Percentiles rank a stretch among this genome's conserved stretches.
phyloP scores from a whole-genome alignment of 2,329 filamentous ascomycete species.

The Nothophaeocryptopus gaeumannii region DNA sequence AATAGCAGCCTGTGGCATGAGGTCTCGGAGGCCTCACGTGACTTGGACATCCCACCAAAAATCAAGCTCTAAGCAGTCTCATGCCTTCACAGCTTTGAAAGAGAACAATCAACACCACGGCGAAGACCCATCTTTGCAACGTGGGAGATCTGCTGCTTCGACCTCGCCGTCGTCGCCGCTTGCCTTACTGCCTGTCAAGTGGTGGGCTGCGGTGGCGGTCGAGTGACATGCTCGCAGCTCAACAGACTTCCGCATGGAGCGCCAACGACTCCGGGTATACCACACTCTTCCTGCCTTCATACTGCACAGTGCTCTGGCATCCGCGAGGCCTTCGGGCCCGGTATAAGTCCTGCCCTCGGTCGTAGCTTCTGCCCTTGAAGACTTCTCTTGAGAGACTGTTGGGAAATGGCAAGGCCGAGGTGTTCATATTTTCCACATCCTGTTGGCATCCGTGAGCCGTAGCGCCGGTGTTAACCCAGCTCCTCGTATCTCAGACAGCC shows the following conservation, averaged over 20 bases:
- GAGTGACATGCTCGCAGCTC: background rate
- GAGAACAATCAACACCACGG: background rate
- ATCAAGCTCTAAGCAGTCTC: background rate
- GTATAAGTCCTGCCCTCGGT: background rate
- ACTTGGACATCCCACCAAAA: background rate
- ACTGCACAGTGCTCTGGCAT: background rate
- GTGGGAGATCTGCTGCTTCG: background rate
- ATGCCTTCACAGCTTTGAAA: background rate
- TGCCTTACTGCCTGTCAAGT: background rate
- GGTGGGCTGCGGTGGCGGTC: background rate
- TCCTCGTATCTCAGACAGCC: background rate
- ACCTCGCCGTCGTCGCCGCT: background rate
- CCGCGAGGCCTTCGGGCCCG: background rate
- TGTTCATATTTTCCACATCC: background rate
- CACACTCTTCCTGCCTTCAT: background rate
- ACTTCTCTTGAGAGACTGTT: background rate
- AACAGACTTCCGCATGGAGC: background rate
- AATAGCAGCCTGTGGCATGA: background rate
- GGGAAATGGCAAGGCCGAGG: no score
- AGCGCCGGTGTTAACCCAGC: background rate
- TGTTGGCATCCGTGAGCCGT: slow-evolving; percentile 11
- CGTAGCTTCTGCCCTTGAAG: background rate
- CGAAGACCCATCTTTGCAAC: background rate
- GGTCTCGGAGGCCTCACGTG: background rate
- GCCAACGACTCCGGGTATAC: background rate